Conservation (phyloP, 2,329 filamentous ascomycete genomes). For the Chalaropsis ovoidea region DNA sequence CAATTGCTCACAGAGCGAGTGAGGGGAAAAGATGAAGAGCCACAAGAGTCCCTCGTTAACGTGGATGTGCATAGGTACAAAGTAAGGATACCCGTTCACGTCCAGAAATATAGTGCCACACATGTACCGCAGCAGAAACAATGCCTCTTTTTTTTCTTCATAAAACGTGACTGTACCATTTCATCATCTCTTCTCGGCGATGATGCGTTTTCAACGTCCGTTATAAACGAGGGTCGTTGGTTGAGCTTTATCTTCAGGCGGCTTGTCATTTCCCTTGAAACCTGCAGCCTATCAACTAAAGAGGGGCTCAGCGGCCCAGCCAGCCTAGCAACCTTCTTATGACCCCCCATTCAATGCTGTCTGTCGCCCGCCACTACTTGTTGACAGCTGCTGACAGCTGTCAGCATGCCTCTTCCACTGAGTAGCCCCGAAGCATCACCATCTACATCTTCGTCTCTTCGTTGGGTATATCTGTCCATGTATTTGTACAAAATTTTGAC, state of each 20-base stretch:
- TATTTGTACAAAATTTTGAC: conserved; percentile 6
- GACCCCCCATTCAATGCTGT: not conserved
- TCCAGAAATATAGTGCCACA: too few relatives aligned
- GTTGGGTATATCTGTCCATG: conserved; percentile 2
- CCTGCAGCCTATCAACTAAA: conserved; percentile 1
- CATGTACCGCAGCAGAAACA: not conserved
- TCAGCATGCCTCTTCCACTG: not conserved
- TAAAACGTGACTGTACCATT: not conserved
- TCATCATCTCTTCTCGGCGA: not conserved
- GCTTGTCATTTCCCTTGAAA: conserved; percentile 6
- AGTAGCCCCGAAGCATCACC: not conserved
- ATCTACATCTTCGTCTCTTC: not conserved
- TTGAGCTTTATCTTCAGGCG: not conserved
- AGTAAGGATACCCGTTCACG: too few relatives aligned
- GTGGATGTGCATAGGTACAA: too few relatives aligned
- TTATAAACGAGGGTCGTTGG: not conserved
- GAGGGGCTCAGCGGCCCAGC: not conserved
- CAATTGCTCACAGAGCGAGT: not conserved
- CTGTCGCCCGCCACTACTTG: not conserved
- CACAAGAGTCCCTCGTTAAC: too few relatives aligned
- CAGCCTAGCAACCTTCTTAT: not conserved
- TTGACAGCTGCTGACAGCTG: not conserved
- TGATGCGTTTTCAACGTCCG: not conserved
- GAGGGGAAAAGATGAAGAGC: not conserved
- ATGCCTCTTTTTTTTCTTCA: not conserved